phyloP scores from a whole-genome alignment of 179 eudicot species.

The Drosera spatulata region DNA sequence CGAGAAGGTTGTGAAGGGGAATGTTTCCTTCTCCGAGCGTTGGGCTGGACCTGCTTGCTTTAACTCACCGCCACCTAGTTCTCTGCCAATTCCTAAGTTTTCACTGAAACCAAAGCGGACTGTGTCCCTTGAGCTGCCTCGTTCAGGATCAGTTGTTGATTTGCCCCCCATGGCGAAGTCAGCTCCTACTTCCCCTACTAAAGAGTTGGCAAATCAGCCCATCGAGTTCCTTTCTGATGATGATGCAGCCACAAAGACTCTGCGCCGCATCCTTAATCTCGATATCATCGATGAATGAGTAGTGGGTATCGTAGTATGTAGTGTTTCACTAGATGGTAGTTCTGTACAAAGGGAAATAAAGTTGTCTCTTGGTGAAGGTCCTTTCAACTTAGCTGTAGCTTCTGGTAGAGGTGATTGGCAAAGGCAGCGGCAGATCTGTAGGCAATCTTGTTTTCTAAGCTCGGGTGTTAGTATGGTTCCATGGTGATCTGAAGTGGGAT shows the following conservation, averaged over 20 bases:
- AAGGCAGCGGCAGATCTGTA: too few species aligned
- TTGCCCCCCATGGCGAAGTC: conserved; percentile 53
- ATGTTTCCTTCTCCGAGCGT: conserved; percentile 40
- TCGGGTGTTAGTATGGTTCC: too few species aligned
- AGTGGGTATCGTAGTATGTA: conserved; percentile 13
- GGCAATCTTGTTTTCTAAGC: too few species aligned
- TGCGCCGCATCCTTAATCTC: conserved; percentile 89
- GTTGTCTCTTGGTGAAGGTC: too few species aligned
- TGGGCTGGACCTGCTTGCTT: conserved; percentile 99
- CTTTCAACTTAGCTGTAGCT: too few species aligned
- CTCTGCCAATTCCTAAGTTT: conserved; percentile 87
- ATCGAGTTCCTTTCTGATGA: conserved; percentile 23
- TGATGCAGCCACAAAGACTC: conserved; percentile 72
- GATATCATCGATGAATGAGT: conserved; percentile 62
- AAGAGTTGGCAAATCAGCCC: conserved; percentile 22
- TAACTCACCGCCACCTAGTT: conserved; percentile 92
- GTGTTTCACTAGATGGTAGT: too few species aligned
- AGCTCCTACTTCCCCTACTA: conserved; percentile 82
- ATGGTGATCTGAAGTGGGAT: too few species aligned
- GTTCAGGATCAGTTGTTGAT: conserved; percentile 32
- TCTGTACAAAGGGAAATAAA: too few species aligned
- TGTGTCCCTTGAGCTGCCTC: conserved; percentile 74
- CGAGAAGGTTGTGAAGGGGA: conserved; percentile 15
- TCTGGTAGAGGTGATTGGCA: too few species aligned
- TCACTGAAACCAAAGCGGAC: conserved; percentile 49